A percentile compares a stretch with the other conserved stretches of the same genome.
Evolutionary conservation across 1,139 yeast species (phyloP).

Genomic region (Candida pseudocylindracea): DNA sequence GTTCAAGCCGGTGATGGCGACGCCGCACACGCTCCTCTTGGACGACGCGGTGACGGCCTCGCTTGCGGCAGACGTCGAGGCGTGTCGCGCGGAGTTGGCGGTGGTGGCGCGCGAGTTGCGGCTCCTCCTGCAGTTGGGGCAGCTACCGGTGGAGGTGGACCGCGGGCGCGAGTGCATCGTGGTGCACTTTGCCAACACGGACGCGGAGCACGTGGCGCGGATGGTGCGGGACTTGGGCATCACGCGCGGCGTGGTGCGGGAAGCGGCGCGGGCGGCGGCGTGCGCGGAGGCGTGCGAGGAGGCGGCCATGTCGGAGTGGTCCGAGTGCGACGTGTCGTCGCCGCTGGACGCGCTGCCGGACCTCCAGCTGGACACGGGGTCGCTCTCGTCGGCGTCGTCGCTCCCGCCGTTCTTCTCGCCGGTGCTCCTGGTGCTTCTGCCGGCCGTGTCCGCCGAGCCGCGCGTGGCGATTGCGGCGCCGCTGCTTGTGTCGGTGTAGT

Average conservation of each 20-base stretch:
- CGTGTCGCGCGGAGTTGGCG: slow-evolving; percentile 13
- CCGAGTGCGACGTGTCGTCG: slow-evolving; percentile 1
- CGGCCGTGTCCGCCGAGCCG: too few relatives aligned
- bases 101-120: slow-evolving; percentile 14
- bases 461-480: too few relatives aligned
- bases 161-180: slow-evolving; percentile 14
- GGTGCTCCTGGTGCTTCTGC: too few relatives aligned
- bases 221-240: slow-evolving; percentile 27
- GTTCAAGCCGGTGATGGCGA: slow-evolving; percentile 13
- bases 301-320: too few relatives aligned
- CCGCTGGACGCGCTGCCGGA: background rate
- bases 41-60: slow-evolving; percentile 22
- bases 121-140: slow-evolving; percentile 21
- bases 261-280: slow-evolving; percentile 5
- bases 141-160: slow-evolving; percentile 21
- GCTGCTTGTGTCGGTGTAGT: too few relatives aligned
- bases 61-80: slow-evolving; percentile 13
- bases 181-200: slow-evolving; percentile 38
- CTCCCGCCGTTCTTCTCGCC: too few relatives aligned
- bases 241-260: slow-evolving; percentile 22
- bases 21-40: slow-evolving; percentile 28
- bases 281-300: too few relatives aligned
- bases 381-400: too few relatives aligned
- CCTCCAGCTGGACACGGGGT: too few relatives aligned
- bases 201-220: slow-evolving; percentile 22